Evolutionary conservation across 257 asterid genomes (phyloP), one percentile per base, ranked within the genome.

Genomic region (Echium plantagineum): DNA sequence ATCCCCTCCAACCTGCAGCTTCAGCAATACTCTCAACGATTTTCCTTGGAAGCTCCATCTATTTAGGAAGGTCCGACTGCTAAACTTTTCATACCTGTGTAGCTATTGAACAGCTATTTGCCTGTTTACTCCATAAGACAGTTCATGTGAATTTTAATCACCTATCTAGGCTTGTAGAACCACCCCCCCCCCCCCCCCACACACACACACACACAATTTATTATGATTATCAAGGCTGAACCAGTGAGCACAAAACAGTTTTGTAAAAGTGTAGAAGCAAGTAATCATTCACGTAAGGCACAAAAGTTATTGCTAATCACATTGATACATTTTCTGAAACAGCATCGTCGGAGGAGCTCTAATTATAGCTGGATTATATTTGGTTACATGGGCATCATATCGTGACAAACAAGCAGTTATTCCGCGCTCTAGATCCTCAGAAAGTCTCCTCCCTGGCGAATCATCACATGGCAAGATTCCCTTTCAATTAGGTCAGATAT

Each of bases 1-100:
- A 69, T 70, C 99, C 97, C 0, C 90, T 93, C 58, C 97, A 93
- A 74, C 99, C 99, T 56, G 94, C 84, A 66, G 86, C 83, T 19
- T 81, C 99, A 24, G 87, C 95, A 5, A 79, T 93, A 71, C 71
- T 93, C 63, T 86, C 99, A 20, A 77, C 85, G 66, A 62, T 93
- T 65, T 89, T 93, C 78, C 91, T 93, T 0, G 96, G 95, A 58
- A 93, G 96, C 82, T 85, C 94, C n/a, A 80, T 93, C 71, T 93
- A 86, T 77, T 73, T 89, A 68, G 99, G 99, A 83, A 89, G 98
- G 98, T 85, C 52, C 58, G 61, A 52, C 60, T 64, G n/a, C n/a
- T n/a, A n/a, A n/a, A 18, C 48, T 6, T 5, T n/a, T 52, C 42
- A 31, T 17, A 55, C 30, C 6, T 54, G 9, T 58, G 8, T 8